Percentiles rank a stretch among this genome's conserved stretches.
Conservation (phyloP, 192 early-diverging fungal species). For the Jimgerdemannia flammicorona region DNA sequence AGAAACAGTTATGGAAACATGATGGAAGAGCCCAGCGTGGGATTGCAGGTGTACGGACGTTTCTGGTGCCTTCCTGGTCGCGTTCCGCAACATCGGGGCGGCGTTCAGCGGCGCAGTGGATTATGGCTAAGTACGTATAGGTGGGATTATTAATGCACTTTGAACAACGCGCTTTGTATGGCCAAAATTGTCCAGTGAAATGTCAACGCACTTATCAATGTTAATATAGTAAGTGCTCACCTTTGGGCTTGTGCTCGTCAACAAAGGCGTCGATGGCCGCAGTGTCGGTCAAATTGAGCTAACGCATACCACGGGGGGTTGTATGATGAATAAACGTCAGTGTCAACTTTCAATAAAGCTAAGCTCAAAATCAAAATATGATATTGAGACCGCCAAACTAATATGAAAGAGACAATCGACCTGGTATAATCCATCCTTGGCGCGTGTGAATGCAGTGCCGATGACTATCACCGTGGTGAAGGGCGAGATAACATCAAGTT, state of each 20-base stretch:
- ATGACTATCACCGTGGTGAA: slow-evolving; percentile 41
- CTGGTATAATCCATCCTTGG: slow-evolving; percentile 47
- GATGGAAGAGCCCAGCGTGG: too few species aligned
- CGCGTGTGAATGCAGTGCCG: slow-evolving; percentile 68
- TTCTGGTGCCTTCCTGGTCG: slow-evolving; percentile 49
- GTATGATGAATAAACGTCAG: neutral
- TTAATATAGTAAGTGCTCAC: slow-evolving; percentile 15
- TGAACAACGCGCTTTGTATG: too few species aligned
- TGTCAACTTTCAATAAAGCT: too few species aligned
- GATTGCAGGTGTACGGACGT: slow-evolving; percentile 30
- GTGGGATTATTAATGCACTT: too few species aligned
- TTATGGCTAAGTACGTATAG: slow-evolving; percentile 43
- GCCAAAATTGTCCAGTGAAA: too few species aligned
- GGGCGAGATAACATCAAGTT: neutral
- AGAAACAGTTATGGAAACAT: too few species aligned
- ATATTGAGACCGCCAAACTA: too few species aligned
- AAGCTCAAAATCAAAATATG: too few species aligned
- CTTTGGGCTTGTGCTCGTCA: slow-evolving; percentile 48
- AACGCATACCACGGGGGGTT: neutral
- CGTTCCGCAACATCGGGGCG: slow-evolving; percentile 77
- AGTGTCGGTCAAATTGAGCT: slow-evolving; percentile 67
- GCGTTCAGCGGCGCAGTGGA: slow-evolving; percentile 85
- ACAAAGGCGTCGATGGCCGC: slow-evolving; percentile 51
- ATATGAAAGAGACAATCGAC: slow-evolving; percentile 18
- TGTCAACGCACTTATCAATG: too few species aligned